Conservation (phyloP, 805 yeast species). For the Clavispora santaluciae region DNA sequence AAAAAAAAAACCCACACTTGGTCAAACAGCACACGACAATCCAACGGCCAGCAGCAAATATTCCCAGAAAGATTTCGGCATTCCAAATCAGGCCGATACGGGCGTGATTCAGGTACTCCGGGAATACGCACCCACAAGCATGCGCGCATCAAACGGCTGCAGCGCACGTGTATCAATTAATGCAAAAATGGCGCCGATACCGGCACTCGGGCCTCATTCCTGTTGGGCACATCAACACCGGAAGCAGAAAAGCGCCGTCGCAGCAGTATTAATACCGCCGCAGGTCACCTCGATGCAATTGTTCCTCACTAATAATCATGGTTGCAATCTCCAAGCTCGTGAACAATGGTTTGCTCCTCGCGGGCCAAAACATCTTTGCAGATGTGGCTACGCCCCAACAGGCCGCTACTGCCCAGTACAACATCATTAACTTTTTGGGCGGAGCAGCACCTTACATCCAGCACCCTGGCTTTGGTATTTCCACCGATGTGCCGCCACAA, state of each 20-base stretch:
- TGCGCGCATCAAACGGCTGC: not conserved
- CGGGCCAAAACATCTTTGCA: slow-evolving; percentile 21
- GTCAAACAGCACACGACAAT: too few species aligned
- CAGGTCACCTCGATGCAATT: not conserved
- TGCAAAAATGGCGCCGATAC: not conserved
- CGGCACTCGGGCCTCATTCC: too few species aligned
- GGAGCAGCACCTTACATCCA: slow-evolving; percentile 55
- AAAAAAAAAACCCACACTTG: too few species aligned
- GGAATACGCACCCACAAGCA: not conserved
- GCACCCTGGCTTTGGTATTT: slow-evolving; percentile 49
- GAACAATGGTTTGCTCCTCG: slow-evolving; percentile 27
- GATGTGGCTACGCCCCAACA: slow-evolving; percentile 37
- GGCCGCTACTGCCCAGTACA: slow-evolving; percentile 41
- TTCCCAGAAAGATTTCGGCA: too few species aligned
- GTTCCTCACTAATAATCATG: slow-evolving; percentile 14
- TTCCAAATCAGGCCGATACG: not conserved
- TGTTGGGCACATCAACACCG: too few species aligned
- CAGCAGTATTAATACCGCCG: not conserved
- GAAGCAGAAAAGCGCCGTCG: too few species aligned
- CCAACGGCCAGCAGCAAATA: too few species aligned
- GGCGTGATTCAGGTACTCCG: not conserved
- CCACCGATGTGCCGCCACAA: slow-evolving; percentile 43
- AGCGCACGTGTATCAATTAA: not conserved
- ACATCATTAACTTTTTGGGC: slow-evolving; percentile 47
- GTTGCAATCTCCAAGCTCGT: slow-evolving; percentile 27